Conservation (phyloP, 2,329 filamentous ascomycete genomes). For the Immersiporthe knoxdaviesiana region DNA sequence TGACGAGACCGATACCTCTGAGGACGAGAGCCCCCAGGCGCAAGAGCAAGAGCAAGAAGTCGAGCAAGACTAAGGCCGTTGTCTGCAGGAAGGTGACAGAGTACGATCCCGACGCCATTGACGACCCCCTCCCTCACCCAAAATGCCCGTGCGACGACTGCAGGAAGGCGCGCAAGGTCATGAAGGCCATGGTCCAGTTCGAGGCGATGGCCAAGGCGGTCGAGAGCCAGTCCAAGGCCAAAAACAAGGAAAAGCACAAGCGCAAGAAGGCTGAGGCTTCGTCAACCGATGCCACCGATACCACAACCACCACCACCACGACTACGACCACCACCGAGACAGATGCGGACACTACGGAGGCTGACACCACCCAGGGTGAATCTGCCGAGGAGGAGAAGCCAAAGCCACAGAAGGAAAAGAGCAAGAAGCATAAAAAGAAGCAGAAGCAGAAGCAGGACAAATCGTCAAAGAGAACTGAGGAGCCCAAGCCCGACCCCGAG, state of each 20-base stretch:
- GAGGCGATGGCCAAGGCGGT: conserved; percentile 14
- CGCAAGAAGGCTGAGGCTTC: conserved; percentile 22
- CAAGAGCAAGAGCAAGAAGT: conserved; percentile 24
- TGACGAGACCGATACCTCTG: conserved; percentile 26
- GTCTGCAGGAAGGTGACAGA: conserved; percentile 23
- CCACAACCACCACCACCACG: background rate
- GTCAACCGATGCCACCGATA: conserved; percentile 17
- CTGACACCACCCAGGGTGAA: conserved; percentile 19
- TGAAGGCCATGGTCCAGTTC: conserved; percentile 31
- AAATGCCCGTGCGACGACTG: conserved; percentile 42
- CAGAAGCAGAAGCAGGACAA: conserved; percentile 13
- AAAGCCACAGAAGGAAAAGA: conserved; percentile 23
- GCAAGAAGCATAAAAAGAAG: conserved; percentile 19
- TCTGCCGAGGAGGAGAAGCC: conserved; percentile 32
- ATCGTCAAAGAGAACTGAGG: conserved; percentile 9
- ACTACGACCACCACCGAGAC: conserved; percentile 12
- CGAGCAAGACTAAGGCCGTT: conserved; percentile 27
- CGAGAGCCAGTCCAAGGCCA: conserved; percentile 11
- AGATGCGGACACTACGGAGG: conserved; percentile 19
- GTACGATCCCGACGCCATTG: conserved; percentile 26
- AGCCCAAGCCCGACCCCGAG: conserved; percentile 20
- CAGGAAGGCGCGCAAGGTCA: conserved; percentile 34
- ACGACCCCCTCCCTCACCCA: conserved; percentile 42
- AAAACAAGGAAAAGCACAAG: conserved; percentile 33
- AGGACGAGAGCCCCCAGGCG: conserved; percentile 14